Percentiles rank a stretch among this genome's conserved stretches.
Conservation (phyloP, 108 stramenopile genomes). For the Nannochloropsis salina region DNA sequence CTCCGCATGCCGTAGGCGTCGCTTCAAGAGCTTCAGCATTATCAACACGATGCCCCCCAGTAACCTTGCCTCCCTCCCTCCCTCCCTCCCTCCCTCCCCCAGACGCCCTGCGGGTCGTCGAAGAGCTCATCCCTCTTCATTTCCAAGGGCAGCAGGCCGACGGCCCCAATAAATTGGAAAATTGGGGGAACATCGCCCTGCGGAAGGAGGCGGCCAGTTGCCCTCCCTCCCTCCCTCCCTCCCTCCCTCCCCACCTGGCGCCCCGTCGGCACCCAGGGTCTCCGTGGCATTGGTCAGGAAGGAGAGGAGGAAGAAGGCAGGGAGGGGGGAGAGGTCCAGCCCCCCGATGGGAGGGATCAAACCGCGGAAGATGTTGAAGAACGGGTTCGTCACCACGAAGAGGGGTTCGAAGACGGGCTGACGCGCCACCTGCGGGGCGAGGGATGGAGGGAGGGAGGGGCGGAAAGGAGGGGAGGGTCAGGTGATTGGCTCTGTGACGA, state of each 20-base stretch:
- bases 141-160: too few species aligned
- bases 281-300: neutral
- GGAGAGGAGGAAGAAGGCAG: neutral
- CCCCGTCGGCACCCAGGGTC: constrained; percentile 2
- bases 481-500: neutral
- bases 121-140: too few species aligned
- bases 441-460: constrained; percentile 16
- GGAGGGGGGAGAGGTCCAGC: neutral
- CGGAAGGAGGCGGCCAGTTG: too few species aligned
- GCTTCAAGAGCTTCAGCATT: too few species aligned
- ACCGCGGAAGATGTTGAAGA: constrained; percentile 25
- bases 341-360: constrained; percentile 12
- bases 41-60: too few species aligned
- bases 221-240: too few species aligned
- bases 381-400: constrained; percentile 25
- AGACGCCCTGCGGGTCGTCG: neutral
- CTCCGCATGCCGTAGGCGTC: too few species aligned
- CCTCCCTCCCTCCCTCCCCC: neutral
- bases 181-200: too few species aligned
- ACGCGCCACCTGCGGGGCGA: neutral
- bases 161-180: too few species aligned
- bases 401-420: constrained; percentile 19
- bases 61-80: constrained; percentile 13
- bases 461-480: too few species aligned
- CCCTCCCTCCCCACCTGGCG: too few species aligned